These are phyloP conservation scores for Starmera stellimalicola DNA, from an alignment of 1,139 yeast species.

Conservation along the genomic window DNA sequence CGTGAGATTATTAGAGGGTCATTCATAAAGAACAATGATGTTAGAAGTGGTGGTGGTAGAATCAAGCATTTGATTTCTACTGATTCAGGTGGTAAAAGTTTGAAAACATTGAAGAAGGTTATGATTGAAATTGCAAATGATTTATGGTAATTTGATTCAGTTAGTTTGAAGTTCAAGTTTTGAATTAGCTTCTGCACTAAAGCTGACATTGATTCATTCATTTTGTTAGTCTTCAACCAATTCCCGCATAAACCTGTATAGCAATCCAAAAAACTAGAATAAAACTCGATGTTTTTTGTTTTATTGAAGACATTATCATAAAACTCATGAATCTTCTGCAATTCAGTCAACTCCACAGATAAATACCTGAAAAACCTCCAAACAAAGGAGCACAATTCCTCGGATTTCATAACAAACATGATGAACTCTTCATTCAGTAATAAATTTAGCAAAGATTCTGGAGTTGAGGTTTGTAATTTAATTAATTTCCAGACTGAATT, in stretches of 20 bases:
- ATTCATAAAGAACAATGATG: constrained; percentile 27
- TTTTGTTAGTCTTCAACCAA: no score
- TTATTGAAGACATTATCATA: no score
- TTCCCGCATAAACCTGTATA: no score
- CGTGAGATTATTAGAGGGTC: constrained; percentile 39
- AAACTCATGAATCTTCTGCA: no score
- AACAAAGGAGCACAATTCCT: no score
- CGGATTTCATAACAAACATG: no score
- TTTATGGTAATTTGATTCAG: constrained; percentile 8
- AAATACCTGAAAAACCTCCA: no score
- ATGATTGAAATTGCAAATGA: constrained; percentile 12
- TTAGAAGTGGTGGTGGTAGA: constrained; percentile 31
- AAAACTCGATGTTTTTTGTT: no score
- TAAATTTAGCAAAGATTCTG: neutral
- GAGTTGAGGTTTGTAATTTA: neutral
- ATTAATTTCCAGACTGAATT: neutral
- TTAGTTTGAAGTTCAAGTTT: constrained; percentile 2
- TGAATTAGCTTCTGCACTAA: no score
- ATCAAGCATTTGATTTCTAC: constrained; percentile 22
- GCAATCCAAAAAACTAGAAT: no score
- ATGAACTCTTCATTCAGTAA: neutral
- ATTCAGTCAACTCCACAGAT: no score
- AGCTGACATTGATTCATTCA: no score
- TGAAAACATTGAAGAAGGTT: constrained; percentile 18
- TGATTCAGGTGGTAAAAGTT: constrained; percentile 15